phyloP scores from a whole-genome alignment of 2,329 filamentous ascomycete species.

The Gnomoniopsis smithogilvyi region DNA sequence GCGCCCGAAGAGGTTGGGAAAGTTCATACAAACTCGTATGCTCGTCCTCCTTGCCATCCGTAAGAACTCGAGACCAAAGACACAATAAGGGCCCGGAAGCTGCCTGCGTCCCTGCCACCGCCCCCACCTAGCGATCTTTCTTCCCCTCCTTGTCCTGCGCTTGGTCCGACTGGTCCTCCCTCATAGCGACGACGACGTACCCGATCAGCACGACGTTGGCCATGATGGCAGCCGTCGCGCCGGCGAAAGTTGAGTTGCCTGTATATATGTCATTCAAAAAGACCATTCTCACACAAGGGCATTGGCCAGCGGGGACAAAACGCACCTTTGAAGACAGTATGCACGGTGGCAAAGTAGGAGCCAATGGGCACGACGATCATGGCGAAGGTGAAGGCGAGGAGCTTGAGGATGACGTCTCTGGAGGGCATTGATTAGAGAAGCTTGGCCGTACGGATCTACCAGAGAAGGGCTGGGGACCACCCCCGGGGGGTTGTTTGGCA shows the following conservation, averaged over 20 bases:
- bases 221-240: constrained; percentile 78
- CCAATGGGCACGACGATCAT: constrained; percentile 88
- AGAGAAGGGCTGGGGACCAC: constrained; percentile 2
- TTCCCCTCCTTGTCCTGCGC: constrained; percentile 41
- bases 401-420: constrained; percentile 83
- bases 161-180: constrained; percentile 66
- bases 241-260: constrained; percentile 85
- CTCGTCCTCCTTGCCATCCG: too few relatives aligned
- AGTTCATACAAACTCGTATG: too few relatives aligned
- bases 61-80: too few relatives aligned
- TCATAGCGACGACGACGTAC: constrained; percentile 91
- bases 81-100: too few relatives aligned
- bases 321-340: constrained; percentile 74
- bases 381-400: constrained; percentile 84
- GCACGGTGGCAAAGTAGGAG: constrained; percentile 80
- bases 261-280: background rate
- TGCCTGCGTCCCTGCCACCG: too few relatives aligned
- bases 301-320: constrained; percentile 2
- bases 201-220: constrained; percentile 87
- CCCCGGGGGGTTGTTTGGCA: background rate
- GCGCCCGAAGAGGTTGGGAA: too few relatives aligned
- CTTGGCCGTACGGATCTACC: too few relatives aligned
- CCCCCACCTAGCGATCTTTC: constrained; percentile 41
- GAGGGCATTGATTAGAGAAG: background rate
- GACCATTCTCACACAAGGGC: background rate